Conservation (phyloP, 2,329 filamentous ascomycete genomes). For the Leptosphaerulina australis region DNA sequence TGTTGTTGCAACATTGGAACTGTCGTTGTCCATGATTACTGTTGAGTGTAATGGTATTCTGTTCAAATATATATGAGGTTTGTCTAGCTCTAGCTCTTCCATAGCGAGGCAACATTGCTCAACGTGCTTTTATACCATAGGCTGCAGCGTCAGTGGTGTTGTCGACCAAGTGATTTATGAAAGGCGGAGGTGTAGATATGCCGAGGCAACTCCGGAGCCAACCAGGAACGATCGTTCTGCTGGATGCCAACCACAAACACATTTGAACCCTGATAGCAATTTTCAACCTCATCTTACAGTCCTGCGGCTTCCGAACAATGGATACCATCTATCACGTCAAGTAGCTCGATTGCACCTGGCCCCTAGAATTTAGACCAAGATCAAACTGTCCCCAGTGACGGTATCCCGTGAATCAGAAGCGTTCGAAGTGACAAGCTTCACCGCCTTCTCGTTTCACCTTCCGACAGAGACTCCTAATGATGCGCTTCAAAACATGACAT, state of each 20-base stretch:
- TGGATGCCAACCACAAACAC: not conserved
- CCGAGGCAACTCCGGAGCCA: not conserved
- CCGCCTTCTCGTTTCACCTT: slow-evolving; percentile 14
- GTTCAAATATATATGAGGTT: not conserved
- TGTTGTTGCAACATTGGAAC: slow-evolving; percentile 1
- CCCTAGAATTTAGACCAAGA: too few relatives aligned
- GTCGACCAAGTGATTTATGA: not conserved
- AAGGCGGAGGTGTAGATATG: slow-evolving; percentile 10
- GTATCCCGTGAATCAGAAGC: slow-evolving; percentile 1
- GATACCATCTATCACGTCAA: too few relatives aligned
- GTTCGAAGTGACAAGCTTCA: slow-evolving; percentile 9
- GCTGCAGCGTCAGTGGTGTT: not conserved
- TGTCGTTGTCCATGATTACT: slow-evolving; percentile 24
- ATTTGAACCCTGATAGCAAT: not conserved
- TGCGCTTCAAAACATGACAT: not conserved
- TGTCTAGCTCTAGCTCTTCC: too few relatives aligned
- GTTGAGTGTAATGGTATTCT: not conserved
- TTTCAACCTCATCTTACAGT: not conserved
- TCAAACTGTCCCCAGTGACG: too few relatives aligned
- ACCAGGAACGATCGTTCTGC: not conserved
- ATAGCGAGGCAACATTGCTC: too few relatives aligned
- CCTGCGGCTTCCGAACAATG: too few relatives aligned
- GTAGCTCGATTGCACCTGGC: too few relatives aligned
- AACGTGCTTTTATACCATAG: too few relatives aligned
- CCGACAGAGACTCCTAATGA: not conserved